Evolutionary conservation across 768 basidiomycete genomes (phyloP), one percentile per base, ranked within the genome.

Genomic region (Pulveroboletus sp.): DNA sequence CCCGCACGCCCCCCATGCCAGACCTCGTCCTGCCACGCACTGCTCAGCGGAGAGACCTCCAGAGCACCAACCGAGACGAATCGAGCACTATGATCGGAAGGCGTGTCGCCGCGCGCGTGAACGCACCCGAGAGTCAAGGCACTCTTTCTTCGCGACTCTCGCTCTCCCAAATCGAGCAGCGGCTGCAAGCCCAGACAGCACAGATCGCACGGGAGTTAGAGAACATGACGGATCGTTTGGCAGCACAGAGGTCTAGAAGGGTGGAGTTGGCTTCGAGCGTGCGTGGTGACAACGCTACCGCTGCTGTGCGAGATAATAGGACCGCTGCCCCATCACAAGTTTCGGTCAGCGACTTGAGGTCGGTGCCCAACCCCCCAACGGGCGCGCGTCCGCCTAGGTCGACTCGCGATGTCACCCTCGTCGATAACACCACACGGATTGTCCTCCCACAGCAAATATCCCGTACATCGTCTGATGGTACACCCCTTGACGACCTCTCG

Each of bases 21-120:
- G 64, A 70, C 48, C 37, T 52, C 33, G 32, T 67, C 45, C 20
- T 64, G 36, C 57, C 59, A 42, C 54, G 53, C 40, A 31, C 34
- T 21, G 9, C 50, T 1, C 49, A 58, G 40, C 53, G 63, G 20
- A 57, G 54, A 42, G 61, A 68, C 13, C 16, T 51, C 36, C 62
- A 53, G 33, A 59, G 45, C 20, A 20, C 43, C 29, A 48, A 43
- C 36, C 52, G 48, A 6, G 67, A 70, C n/a, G 67, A 68, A 9
- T 51, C 69, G 14, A 65, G 53, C 10, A 68, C 67, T 5, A 62
- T 67, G 64, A 69, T 70, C 16, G 67, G 67, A 31, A 61, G 69
- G 23, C 67, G 66, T 33, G 67, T 68, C 36, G 63, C 67, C 4
- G 69, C 69, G 3, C 67, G 67, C 45, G 45, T 57, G 17, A 56